Evolutionary conservation across 1,284 basidiomycete species (phyloP), one percentile per base, ranked within the genome.

Genomic region (Moesziomyces sp.): DNA sequence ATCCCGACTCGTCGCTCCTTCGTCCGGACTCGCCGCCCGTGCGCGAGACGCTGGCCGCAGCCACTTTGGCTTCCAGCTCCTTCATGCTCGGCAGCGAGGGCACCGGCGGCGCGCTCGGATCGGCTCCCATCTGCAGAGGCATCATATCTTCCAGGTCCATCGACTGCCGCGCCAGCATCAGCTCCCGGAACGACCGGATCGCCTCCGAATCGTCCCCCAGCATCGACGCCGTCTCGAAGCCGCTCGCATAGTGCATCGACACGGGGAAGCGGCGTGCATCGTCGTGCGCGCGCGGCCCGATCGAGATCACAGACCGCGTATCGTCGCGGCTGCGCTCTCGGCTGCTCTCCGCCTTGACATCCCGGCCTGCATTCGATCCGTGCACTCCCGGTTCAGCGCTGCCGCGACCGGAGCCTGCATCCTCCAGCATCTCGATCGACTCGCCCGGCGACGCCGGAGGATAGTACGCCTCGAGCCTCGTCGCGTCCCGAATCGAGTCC

Each of bases 201-300:
- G 60, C 68, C 51, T 74, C 75, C 30, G 66, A 64, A 26, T 71
- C 69, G 38, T 74, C 78, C 14, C 68, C 66, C 0, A 72, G 60
- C 52, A 79, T 70, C 46, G 65, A 72, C 5, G 73, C 74, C 4
- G 70, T 61, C 26, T 77, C 76, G 18, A 78, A 76, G 1, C 74
- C 77, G 33, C 77, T 77, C 1, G 76, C 68, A 40, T 79, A 78
- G 52, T 79, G 77, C 74, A 76, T 80, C 51, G 77, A 79, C 16
- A 80, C 67, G 4, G 78, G 78, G 45, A 80, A 80, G 21, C 78
- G 66, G 1, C 68, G 53, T 13, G 74, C 74, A 47, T 79, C 76
- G 9, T 71, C 68, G 11, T 54, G 47, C n/a, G 63, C 64, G 3
- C 69, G 58, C 33, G 63, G 69, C 8, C 69, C 63, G 30, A 72